Evolutionary conservation across 148 eudicot species (phyloP).

Genomic region (Rhododendron molle): DNA sequence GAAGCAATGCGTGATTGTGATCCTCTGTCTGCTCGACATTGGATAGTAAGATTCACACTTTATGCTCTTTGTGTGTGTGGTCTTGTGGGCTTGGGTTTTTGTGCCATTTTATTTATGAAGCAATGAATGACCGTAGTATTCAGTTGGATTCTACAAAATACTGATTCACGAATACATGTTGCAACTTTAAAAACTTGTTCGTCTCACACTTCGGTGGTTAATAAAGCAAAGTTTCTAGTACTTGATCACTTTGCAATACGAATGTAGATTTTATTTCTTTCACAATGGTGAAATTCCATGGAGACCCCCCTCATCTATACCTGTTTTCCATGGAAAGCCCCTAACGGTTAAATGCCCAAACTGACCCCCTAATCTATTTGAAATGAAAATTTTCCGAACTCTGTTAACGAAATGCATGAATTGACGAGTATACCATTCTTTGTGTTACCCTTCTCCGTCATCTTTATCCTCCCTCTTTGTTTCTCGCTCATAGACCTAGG

Average conservation of each 20-base stretch:
- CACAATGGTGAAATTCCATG: neutral
- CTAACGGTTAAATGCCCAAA: neutral
- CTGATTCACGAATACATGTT: neutral
- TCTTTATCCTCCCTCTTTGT: neutral
- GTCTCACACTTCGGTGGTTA: neutral
- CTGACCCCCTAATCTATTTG: neutral
- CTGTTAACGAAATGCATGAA: neutral
- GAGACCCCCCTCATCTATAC: neutral
- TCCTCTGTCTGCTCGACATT: conserved; percentile 94
- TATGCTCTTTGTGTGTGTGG: neutral
- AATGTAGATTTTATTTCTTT: neutral
- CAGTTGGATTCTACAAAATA: neutral
- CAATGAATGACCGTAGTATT: neutral
- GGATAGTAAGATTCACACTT: conserved; percentile 71
- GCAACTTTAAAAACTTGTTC: neutral
- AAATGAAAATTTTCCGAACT: neutral
- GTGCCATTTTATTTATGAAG: neutral
- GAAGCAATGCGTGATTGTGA: conserved; percentile 93
- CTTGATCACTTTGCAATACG: neutral
- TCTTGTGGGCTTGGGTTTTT: neutral
- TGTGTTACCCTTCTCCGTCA: neutral
- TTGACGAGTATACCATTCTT: neutral
- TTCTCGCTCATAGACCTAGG: neutral
- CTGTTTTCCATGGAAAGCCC: neutral
- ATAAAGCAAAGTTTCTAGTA: neutral